Percentiles rank a stretch among this genome's conserved stretches.
phyloP scores from a whole-genome alignment of 73 alveolate genomes.

The Loxodes magnus region DNA sequence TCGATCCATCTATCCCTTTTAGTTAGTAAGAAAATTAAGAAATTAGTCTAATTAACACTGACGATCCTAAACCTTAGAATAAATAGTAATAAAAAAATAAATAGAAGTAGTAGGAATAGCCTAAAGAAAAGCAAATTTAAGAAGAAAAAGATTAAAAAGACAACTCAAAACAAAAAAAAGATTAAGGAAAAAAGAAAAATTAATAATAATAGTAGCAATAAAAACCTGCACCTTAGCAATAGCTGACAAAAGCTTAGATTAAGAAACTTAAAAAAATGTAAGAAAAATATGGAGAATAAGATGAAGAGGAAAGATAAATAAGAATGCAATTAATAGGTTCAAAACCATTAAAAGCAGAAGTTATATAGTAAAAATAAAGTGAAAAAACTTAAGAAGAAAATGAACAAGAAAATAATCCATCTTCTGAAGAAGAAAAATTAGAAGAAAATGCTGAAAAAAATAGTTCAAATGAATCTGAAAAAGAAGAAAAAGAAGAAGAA shows the following conservation, averaged over 20 bases:
- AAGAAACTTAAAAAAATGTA: conserved; percentile 57
- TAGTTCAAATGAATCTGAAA: conserved; percentile 9
- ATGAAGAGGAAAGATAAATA: conserved; percentile 74
- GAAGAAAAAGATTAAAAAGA: conserved; percentile 23
- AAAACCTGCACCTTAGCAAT: conserved; percentile 14
- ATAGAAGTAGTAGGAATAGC: conserved; percentile 14
- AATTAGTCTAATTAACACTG: background rate
- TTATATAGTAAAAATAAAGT: background rate
- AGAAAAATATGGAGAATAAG: conserved; percentile 75
- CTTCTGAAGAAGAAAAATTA: conserved; percentile 9
- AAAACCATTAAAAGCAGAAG: conserved; percentile 26
- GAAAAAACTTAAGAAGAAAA: conserved; percentile 5
- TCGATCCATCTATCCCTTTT: background rate
- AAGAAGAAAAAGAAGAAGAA: conserved; percentile 8
- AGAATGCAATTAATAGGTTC: conserved; percentile 65
- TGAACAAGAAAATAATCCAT: background rate
- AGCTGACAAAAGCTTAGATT: conserved; percentile 35
- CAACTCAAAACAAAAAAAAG: conserved; percentile 11
- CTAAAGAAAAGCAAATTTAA: conserved; percentile 20
- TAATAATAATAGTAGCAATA: conserved; percentile 9
- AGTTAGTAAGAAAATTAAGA: background rate
- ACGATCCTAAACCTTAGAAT: conserved; percentile 5
- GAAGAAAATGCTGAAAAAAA: conserved; percentile 15
- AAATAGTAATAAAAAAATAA: conserved; percentile 15
- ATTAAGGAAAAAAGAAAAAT: conserved; percentile 3